Conservation (phyloP, 2,329 filamentous ascomycete genomes). For the Diaporthe destruens region DNA sequence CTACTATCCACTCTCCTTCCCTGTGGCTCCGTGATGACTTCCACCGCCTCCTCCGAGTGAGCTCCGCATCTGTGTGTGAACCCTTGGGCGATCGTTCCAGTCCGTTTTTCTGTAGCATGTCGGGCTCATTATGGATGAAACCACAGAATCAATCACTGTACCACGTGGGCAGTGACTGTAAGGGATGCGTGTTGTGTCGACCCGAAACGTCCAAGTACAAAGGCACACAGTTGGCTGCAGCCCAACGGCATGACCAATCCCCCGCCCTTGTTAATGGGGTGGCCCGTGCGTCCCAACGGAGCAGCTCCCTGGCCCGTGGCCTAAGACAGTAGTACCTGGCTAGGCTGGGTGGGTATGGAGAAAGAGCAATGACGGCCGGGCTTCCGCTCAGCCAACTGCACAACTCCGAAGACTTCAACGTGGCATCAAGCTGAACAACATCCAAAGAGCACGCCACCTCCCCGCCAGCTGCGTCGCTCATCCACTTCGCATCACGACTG, state of each 20-base stretch:
- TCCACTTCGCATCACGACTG: conserved; percentile 20
- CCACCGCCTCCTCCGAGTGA: not conserved
- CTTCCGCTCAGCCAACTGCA: conserved; percentile 21
- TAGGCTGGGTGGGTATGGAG: not conserved
- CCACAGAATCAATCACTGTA: not conserved
- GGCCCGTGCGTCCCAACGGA: not conserved
- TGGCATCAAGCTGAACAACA: conserved; percentile 43
- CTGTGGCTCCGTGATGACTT: not conserved
- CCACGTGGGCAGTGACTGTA: not conserved
- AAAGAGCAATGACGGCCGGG: conserved; percentile 30
- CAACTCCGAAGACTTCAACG: conserved; percentile 41
- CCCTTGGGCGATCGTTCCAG: not conserved
- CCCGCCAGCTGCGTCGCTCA: conserved; percentile 10
- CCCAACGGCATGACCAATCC: not conserved
- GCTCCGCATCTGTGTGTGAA: not conserved
- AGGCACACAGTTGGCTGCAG: not conserved
- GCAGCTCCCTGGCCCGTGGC: not conserved
- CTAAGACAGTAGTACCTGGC: not conserved
- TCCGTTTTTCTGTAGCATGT: not conserved
- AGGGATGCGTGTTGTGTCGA: not conserved
- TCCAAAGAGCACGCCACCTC: conserved; percentile 38
- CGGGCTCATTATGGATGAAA: not conserved
- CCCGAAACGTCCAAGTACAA: not conserved
- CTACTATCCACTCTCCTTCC: not conserved
- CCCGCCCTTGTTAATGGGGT: not conserved